Evolutionary conservation across 208 protist species (phyloP), one percentile per base, ranked within the genome.

Genomic region (Phytomonas sp.): DNA sequence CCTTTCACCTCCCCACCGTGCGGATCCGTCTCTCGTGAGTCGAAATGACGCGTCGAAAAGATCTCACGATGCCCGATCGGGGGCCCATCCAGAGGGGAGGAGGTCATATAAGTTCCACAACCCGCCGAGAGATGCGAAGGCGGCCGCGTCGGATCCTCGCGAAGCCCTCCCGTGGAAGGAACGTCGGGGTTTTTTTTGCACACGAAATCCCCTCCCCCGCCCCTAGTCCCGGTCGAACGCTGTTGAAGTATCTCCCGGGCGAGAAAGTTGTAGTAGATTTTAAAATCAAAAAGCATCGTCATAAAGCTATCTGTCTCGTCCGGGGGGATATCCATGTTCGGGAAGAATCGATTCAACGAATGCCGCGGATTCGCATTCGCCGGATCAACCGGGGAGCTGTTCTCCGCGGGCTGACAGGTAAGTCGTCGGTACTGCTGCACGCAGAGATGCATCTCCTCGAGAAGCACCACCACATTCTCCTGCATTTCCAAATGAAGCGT

Each of bases 401-500:
- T 66, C 0, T 17, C 15, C 31, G 34, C 46, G n/a, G 62, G 46
- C 4, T 26, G 62, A 31, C 2, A 51, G 36, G n/a, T 59, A 2
- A 96, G 79, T 26, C 84, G 84, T 8, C 86, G 70, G 67, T 96
- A 96, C 29, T 79, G 75, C 26, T 78, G 56, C 62, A 90, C 85
- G 71, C 85, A 93, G 60, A 90, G 77, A 73, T 94, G 88, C 79
- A 94, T 94, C 73, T 96, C 91, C 71, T 96, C 91, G 46, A 96
- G 67, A 28, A 96, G 67, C 13, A 92, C 73, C 32, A 82, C 74
- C 20, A 91, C 87, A 0, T 28, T 46, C 31, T 79, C 62, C 1
- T 80, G 65, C 81, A 93, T 88, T 34, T 80, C 80, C 34, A 62
- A 33, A 28, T 80, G 78, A 30, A 84, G 69, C 2, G 82, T 71